Evolutionary conservation across 352 stramenopile genomes (phyloP), one percentile per base, ranked within the genome.

Genomic region (Blastocystis hominis): DNA sequence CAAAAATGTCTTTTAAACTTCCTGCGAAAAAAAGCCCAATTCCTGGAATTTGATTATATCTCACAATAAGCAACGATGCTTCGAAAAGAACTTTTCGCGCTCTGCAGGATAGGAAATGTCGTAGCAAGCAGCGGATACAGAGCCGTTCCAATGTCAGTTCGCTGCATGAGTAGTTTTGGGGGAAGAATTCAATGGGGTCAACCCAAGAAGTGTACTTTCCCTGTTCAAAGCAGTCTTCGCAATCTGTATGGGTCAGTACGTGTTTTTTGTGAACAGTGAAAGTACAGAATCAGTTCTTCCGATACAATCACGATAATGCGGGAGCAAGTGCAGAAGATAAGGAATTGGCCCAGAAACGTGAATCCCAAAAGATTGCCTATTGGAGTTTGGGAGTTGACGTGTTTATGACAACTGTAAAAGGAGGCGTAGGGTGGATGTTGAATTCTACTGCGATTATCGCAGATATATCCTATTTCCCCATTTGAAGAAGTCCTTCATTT

Each of bases 361-460:
- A 87, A 44, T 75, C 77, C 40, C 62, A 87, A 42, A 87, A 87
- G 77, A 87, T 87, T 17, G 66, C 77, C 20, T 54, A 87, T 30
- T 75, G 62, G 62, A 78, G 77, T 64, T 50, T 75, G n/a, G 77
- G 77, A 0, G 64, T 87, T 4, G 64, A 87, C 56, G 20, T 87
- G 15, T 75, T 77, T 44, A 77, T 87, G 64, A 87, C 62, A n/a
- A 77, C 77, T 20, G 77, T 63, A 44, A 87, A 87, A 36, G 77
- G 77, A 10, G 77, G 38, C 15, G 77, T 87, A 17, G 77, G 77
- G 34, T 77, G 61, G 61, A 40, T 87, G 24, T 24, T 77, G 4
- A 87, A 87, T 77, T 87, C 77, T 17, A 77, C 77, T 50, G 30
- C 61, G 44, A 87, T 87, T 30, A 77, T 87, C 40, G 77, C 77